Base-by-base conservation (phyloP, 768 basidiomycete genomes). In the Suillus subalutaceus region DNA sequence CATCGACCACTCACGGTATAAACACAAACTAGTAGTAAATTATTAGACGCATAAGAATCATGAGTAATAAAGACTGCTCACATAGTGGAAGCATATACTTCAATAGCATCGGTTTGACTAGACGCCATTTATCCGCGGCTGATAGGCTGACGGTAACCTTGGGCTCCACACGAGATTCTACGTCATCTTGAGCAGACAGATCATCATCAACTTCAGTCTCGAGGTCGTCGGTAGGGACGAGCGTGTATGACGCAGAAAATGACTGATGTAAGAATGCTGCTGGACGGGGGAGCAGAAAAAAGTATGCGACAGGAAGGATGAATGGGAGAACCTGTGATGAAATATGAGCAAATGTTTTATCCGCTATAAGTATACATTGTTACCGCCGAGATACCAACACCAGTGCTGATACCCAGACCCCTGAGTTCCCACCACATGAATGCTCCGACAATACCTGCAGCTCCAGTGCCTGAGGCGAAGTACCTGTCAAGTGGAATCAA, bases 381-480 rank as follows among this genome's bases (percentile, higher is more conserved):
- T 60, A 94, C 94, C 16, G 93, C 86, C 12, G 93, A 94, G 26
- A 97, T 72, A 2, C 93, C 92, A 30, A 99, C 88, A 1, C 96
- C 97, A 13, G 81, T 72, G 53, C 88, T 85, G 6, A 99, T 94
- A 26, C 97, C 97, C 0, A 97, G 78, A 2, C 87, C 86, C 23
- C 97, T 83, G 5, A 99, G 80, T 68, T 94, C 84, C 97, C 97
- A 99, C 97, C 97, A 99, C 15, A 97, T 73, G 46, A 92, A 91
- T 0, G 97, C 95, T 8, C 97, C 97, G 1, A 90, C 91, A 1
- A 99, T 86, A 0, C 97, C 97, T 0, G 97, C 97, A 6, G 92
- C 94, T 1, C 97, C 97, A 0, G 97, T 99, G 0, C 97, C 97
- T 10, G 91, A 90, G 8, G 96, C 90, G 77, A 98, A 99, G 72